Conservation (phyloP, 169 alveolate species). For the Theileria equi region DNA sequence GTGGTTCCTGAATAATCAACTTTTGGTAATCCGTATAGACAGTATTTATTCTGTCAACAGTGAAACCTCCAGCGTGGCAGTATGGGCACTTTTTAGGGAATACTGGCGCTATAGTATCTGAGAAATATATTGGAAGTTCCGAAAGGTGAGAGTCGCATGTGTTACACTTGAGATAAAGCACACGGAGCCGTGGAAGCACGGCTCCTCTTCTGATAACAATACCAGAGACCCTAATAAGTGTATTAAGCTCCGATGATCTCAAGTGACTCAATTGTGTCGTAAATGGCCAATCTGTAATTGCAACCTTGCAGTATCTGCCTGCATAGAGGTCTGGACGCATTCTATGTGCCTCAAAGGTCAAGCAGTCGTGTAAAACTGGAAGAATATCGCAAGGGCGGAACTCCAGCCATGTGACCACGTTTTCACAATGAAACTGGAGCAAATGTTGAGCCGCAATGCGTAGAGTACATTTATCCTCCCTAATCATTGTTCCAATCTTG, state of each 20-base stretch:
- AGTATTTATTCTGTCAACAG: constrained; percentile 86
- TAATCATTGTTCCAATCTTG: constrained; percentile 79
- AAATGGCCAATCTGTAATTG: constrained; percentile 86
- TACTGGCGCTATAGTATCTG: constrained; percentile 71
- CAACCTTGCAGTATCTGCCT: constrained; percentile 80
- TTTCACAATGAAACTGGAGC: constrained; percentile 77
- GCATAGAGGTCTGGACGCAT: constrained; percentile 69
- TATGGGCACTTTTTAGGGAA: constrained; percentile 87
- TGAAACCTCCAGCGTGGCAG: constrained; percentile 89
- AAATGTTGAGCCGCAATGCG: constrained; percentile 79
- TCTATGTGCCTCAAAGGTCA: constrained; percentile 77
- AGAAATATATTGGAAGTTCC: constrained; percentile 77
- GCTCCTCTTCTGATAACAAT: constrained; percentile 78
- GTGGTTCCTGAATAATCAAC: constrained; percentile 95
- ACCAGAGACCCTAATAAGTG: constrained; percentile 87
- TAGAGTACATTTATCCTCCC: constrained; percentile 77
- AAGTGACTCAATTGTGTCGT: constrained; percentile 90
- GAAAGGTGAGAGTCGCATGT: constrained; percentile 75
- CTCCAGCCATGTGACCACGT: constrained; percentile 76
- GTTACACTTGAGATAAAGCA: constrained; percentile 84
- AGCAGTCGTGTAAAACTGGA: constrained; percentile 78
- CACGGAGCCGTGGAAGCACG: constrained; percentile 89
- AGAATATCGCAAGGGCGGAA: constrained; percentile 75
- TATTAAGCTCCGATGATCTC: constrained; percentile 89
- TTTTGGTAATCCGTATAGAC: constrained; percentile 95